phyloP scores from a whole-genome alignment of 768 basidiomycete genomes.

The Phylloporus rhodoxanthus region DNA sequence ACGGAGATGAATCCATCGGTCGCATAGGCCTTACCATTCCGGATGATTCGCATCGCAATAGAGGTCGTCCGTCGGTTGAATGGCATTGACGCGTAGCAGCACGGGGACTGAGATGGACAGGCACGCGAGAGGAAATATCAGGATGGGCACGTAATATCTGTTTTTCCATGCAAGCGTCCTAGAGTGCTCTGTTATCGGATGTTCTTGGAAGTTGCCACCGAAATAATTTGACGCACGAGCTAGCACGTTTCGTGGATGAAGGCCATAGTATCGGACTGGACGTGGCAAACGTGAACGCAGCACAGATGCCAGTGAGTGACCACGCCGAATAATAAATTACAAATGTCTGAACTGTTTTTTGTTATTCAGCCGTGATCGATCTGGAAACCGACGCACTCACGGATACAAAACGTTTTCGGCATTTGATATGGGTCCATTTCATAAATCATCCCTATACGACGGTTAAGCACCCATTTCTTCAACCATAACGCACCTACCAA shows the following conservation, averaged over 20 bases:
- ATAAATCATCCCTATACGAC: conserved; percentile 51
- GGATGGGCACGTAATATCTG: conserved; percentile 39
- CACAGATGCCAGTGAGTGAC: conserved; percentile 40
- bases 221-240: conserved; percentile 13
- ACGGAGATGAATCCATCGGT: neutral
- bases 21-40: conserved; percentile 42
- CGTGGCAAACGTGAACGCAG: conserved; percentile 44
- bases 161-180: conserved; percentile 49
- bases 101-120: conserved; percentile 39
- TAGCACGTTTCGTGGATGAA: conserved; percentile 25
- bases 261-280: conserved; percentile 40
- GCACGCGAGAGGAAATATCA: conserved; percentile 44
- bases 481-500: conserved; percentile 37
- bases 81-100: conserved; percentile 39
- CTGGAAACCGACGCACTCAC: conserved; percentile 28
- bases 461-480: neutral
- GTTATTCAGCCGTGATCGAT: conserved; percentile 6
- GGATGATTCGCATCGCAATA: conserved; percentile 57
- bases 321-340: conserved; percentile 40
- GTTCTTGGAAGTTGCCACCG: neutral
- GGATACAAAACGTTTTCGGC: conserved; percentile 53
- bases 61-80: conserved; percentile 45
- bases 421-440: conserved; percentile 56
- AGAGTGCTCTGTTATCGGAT: neutral
- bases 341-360: conserved; percentile 15